A percentile compares a stretch with the other conserved stretches of the same genome.
Conservation (phyloP, 2,329 filamentous ascomycete genomes). For the Diplodia sapinea region DNA sequence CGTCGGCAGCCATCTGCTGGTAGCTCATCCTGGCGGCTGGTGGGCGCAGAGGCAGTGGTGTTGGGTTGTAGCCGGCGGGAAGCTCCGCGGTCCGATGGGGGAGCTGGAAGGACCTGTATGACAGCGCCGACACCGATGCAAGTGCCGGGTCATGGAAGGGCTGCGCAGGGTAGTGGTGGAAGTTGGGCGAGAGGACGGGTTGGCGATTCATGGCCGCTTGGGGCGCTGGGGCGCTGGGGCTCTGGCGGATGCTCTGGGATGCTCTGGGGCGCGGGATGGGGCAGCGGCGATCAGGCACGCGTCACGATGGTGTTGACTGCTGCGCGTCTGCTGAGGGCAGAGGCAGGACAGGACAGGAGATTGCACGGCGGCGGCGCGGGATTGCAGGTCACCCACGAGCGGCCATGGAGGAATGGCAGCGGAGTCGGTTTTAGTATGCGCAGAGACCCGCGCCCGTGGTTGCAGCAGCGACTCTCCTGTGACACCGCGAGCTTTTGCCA, state of each 20-base stretch:
- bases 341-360: constrained; percentile 32
- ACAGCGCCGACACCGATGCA: constrained; percentile 40
- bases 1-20: constrained; percentile 48
- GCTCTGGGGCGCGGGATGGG: constrained; percentile 24
- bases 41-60: constrained; percentile 30
- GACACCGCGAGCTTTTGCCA: constrained; percentile 41
- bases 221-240: constrained; percentile 25
- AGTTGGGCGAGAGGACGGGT: constrained; percentile 32
- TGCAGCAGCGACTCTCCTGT: constrained; percentile 47
- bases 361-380: constrained; percentile 44
- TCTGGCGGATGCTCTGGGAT: constrained; percentile 1
- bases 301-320: constrained; percentile 30
- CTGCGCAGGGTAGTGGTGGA: constrained; percentile 32
- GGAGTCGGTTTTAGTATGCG: constrained; percentile 46
- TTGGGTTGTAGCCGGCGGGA: constrained; percentile 41
- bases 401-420: constrained; percentile 41
- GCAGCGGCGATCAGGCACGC: constrained; percentile 27
- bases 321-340: constrained; percentile 9
- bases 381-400: constrained; percentile 43
- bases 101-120: constrained; percentile 47
- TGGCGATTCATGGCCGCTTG: constrained; percentile 33
- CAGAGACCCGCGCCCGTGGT: constrained; percentile 43
- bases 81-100: constrained; percentile 50
- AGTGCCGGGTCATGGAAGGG: constrained; percentile 34
- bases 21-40: constrained; percentile 46